These are phyloP conservation scores for Phaseolus lunatus DNA, from an alignment of 306 rosid genomes.

Conservation along the genomic window DNA sequence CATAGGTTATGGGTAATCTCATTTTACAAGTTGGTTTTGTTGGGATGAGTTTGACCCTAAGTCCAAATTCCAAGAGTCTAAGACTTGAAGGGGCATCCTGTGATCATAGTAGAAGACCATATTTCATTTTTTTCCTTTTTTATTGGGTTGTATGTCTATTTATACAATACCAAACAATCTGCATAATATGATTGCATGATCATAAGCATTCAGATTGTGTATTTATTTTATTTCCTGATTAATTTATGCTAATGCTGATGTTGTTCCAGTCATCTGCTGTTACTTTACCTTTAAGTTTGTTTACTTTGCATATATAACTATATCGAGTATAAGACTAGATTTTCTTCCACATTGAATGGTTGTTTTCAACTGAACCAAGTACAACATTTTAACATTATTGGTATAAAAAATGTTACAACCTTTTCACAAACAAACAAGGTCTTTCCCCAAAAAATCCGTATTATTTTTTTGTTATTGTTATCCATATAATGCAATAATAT, in stretches of 20 bases:
- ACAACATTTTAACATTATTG: neutral
- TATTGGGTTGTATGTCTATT: neutral
- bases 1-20: neutral
- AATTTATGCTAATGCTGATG: constrained; percentile 8
- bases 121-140: neutral
- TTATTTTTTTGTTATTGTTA: neutral
- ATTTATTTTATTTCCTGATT: constrained; percentile 2
- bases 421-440: constrained; percentile 3
- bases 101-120: neutral
- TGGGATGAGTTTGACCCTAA: neutral
- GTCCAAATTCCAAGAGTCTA: neutral
- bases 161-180: constrained; percentile 21
- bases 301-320: neutral
- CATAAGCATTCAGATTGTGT: neutral
- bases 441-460: neutral
- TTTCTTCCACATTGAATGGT: neutral
- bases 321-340: constrained; percentile 17
- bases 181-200: constrained; percentile 3
- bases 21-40: neutral
- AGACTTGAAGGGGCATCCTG: constrained; percentile 4
- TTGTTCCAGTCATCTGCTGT: neutral
- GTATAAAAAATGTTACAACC: too few species aligned
- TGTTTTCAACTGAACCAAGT: constrained; percentile 9
- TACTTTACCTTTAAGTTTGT: neutral
- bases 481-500: constrained; percentile 22